phyloP scores from a whole-genome alignment of 768 basidiomycete species.

The Lyophyllum atratum region DNA sequence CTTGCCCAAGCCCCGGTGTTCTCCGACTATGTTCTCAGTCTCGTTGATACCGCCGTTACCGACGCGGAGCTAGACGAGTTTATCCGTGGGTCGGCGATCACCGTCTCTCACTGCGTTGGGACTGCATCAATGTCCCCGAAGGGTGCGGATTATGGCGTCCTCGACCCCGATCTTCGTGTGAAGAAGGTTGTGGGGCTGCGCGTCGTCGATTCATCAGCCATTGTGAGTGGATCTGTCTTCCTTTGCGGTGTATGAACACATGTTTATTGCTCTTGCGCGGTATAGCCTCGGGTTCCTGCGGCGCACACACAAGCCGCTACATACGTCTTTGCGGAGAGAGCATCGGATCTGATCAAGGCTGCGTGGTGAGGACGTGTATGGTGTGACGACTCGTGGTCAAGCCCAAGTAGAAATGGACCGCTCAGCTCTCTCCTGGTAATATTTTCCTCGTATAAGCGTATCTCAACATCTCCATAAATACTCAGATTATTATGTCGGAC shows the following conservation, averaged over 20 bases:
- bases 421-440: too few species aligned
- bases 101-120: conserved; percentile 34
- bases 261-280: not conserved
- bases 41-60: conserved; percentile 25
- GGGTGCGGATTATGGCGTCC: conserved; percentile 31
- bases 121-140: conserved; percentile 34
- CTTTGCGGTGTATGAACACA: not conserved
- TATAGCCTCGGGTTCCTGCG: not conserved
- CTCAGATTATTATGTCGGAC: too few species aligned
- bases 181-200: conserved; percentile 37
- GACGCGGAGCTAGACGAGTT: conserved; percentile 31
- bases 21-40: conserved; percentile 24
- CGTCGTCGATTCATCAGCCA: conserved; percentile 39
- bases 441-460: too few species aligned
- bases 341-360: conserved; percentile 23
- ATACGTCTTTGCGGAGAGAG: conserved; percentile 25
- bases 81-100: conserved; percentile 24
- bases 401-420: too few species aligned
- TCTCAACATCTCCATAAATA: too few species aligned
- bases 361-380: conserved; percentile 2
- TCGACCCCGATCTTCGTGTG: conserved; percentile 38
- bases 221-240: conserved; percentile 24
- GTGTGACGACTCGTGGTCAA: too few species aligned
- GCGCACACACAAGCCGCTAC: conserved; percentile 9
- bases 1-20: conserved; percentile 28